Evolutionary conservation across 1,284 basidiomycete species (phyloP).

Genomic region (Inonotus obliquus): DNA sequence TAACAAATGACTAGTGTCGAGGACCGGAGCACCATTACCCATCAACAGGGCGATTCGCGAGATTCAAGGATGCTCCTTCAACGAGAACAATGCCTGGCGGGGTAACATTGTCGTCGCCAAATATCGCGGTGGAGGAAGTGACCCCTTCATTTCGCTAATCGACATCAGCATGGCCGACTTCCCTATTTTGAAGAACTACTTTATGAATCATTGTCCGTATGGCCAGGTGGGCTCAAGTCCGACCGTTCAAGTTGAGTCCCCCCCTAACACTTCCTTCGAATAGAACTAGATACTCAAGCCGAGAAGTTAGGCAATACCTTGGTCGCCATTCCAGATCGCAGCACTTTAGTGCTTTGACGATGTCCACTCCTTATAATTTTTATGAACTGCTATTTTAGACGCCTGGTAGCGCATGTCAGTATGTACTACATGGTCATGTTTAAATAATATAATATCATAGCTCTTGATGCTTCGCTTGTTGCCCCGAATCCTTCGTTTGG

Average conservation of each 20-base stretch:
- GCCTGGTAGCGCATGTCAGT: constrained; percentile 15
- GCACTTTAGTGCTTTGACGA: constrained; percentile 13
- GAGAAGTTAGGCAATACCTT: constrained; percentile 6
- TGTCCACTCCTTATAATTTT: constrained; percentile 13
- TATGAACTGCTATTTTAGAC: constrained; percentile 9
- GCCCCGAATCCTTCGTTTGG: constrained; percentile 14
- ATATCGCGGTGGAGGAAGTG: constrained; percentile 47
- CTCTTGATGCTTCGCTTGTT: constrained; percentile 32
- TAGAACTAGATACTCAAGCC: constrained; percentile 14
- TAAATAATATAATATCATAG: constrained; percentile 27
- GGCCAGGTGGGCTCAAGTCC: constrained; percentile 30
- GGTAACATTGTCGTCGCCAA: constrained; percentile 75
- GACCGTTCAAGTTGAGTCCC: constrained; percentile 22
- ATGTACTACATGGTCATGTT: constrained; percentile 17
- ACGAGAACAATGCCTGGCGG: constrained; percentile 63
- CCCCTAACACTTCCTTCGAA: constrained; percentile 15
- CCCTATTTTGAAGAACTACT: constrained; percentile 72
- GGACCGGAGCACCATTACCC: constrained; percentile 75
- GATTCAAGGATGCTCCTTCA: constrained; percentile 58
- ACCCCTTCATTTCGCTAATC: constrained; percentile 62
- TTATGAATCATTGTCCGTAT: constrained; percentile 57
- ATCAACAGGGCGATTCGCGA: constrained; percentile 69
- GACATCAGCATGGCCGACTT: constrained; percentile 77
- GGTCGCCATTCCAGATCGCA: constrained; percentile 17
- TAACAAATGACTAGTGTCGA: constrained; percentile 37